Percentiles rank a stretch among this genome's conserved stretches.
phyloP scores from a whole-genome alignment of 306 rosid species.

The Sicyos baderoa region DNA sequence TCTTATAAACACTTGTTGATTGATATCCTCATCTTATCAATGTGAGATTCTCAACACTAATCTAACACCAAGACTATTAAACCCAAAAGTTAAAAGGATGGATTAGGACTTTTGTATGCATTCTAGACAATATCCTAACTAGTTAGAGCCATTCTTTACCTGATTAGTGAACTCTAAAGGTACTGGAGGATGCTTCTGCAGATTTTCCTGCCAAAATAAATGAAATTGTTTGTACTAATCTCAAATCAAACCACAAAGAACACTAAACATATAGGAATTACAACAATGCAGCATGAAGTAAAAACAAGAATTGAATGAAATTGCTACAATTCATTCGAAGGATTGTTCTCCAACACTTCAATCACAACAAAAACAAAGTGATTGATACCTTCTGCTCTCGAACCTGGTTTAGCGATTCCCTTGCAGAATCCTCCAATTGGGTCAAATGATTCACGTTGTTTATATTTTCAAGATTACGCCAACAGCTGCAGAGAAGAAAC shows the following conservation, averaged over 20 bases:
- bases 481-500: conserved; percentile 41
- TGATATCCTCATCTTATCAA: too few species aligned
- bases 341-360: neutral
- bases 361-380: conserved; percentile 3
- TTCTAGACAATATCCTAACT: neutral
- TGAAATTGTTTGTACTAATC: neutral
- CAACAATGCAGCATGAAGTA: neutral
- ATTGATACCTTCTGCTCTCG: conserved; percentile 51
- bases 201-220: conserved; percentile 43
- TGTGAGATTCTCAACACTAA: too few species aligned
- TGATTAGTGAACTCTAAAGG: conserved; percentile 65
- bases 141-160: conserved; percentile 35
- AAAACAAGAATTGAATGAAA: neutral
- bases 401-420: conserved; percentile 64
- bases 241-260: neutral
- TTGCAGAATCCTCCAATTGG: conserved; percentile 66
- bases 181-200: conserved; percentile 65
- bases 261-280: neutral
- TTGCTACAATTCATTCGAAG: neutral
- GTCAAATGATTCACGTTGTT: conserved; percentile 55
- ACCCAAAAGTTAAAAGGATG: neutral
- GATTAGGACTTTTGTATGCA: neutral
- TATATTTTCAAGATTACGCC: conserved; percentile 55
- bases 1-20: too few species aligned
- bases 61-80: neutral